Conservation (phyloP, 768 basidiomycete genomes). For the Leccinum subgranulosum region DNA sequence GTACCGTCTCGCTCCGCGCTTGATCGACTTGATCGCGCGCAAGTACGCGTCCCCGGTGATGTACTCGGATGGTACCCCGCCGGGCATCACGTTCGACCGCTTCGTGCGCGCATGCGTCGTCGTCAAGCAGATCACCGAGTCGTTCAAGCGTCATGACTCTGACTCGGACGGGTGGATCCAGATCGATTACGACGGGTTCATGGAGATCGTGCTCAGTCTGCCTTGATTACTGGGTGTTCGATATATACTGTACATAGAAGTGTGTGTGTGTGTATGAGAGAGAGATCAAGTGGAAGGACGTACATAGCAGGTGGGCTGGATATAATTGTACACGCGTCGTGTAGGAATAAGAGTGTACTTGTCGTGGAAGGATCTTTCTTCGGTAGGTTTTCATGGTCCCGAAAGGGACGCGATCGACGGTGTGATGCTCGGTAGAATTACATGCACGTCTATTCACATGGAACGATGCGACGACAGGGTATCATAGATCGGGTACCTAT, state of each 20-base stretch:
- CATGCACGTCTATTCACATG: not conserved
- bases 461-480: not conserved
- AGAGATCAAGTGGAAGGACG: not conserved
- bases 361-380: not conserved
- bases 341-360: conserved; percentile 10
- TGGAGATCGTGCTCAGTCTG: conserved; percentile 46
- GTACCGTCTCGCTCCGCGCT: conserved; percentile 64
- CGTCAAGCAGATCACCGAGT: conserved; percentile 72
- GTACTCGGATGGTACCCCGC: conserved; percentile 32
- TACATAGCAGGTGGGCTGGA: not conserved
- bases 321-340: not conserved
- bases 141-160: conserved; percentile 63
- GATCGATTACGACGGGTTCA: conserved; percentile 54
- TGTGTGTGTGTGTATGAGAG: not conserved
- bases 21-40: conserved; percentile 63
- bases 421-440: not conserved
- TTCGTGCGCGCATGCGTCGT: conserved; percentile 86
- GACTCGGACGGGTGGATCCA: conserved; percentile 55
- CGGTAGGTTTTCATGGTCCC: not conserved
- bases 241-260: not conserved
- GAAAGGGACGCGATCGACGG: not conserved
- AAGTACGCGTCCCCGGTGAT: conserved; percentile 62
- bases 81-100: conserved; percentile 80
- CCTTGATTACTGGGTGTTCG: conserved; percentile 31
- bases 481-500: not conserved